Conservation (phyloP, 768 basidiomycete species). For the Lactarius akahatsu region DNA sequence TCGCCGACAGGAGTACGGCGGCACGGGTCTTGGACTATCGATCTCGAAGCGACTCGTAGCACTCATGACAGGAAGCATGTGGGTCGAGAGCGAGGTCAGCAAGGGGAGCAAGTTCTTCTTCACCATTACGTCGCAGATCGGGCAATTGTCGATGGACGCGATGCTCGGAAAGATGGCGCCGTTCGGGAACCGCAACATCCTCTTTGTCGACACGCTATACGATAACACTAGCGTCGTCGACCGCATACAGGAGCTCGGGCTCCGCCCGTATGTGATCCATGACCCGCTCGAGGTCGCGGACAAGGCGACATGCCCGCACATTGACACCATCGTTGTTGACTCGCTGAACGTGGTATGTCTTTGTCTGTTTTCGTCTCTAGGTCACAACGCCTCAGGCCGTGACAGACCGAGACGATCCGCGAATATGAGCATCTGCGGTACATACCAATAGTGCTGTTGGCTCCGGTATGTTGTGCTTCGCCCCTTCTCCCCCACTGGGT, state of each 20-base stretch:
- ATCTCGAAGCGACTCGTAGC: conserved; percentile 97
- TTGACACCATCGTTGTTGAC: conserved; percentile 96
- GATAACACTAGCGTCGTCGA: conserved; percentile 76
- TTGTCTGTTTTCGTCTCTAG: conserved; percentile 24
- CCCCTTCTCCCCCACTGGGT: not conserved
- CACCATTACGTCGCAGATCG: conserved; percentile 86
- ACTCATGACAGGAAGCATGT: conserved; percentile 98
- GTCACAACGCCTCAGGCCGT: not conserved
- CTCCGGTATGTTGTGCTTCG: conserved; percentile 47
- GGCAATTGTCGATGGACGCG: conserved; percentile 68
- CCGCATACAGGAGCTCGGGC: conserved; percentile 73
- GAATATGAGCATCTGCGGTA: conserved; percentile 94
- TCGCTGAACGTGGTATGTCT: conserved; percentile 73
- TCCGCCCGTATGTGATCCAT: conserved; percentile 74
- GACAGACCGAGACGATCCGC: conserved; percentile 82
- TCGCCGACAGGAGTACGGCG: conserved; percentile 80
- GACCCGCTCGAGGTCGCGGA: conserved; percentile 79
- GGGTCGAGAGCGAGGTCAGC: conserved; percentile 94
- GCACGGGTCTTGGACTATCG: conserved; percentile 92
- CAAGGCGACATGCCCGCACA: conserved; percentile 79
- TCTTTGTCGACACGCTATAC: conserved; percentile 85
- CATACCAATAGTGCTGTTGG: conserved; percentile 91
- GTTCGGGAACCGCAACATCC: conserved; percentile 82
- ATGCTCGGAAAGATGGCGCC: conserved; percentile 79
- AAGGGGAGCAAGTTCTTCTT: conserved; percentile 97